phyloP scores from a whole-genome alignment of 2,329 filamentous ascomycete species.

The Phyllosticta citriasiana region DNA sequence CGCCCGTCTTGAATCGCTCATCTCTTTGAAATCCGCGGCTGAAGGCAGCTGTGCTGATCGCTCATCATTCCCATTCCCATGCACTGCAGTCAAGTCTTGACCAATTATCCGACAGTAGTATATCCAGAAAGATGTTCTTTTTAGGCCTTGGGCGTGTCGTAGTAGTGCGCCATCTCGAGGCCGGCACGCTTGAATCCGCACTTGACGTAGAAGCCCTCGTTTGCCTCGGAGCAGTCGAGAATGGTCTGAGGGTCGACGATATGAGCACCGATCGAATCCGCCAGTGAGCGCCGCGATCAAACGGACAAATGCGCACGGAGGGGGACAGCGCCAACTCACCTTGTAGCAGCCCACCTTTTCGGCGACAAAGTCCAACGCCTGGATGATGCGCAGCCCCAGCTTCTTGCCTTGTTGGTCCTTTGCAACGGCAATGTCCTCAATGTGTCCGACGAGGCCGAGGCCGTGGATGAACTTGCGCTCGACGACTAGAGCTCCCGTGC shows the following conservation, averaged over 20 bases:
- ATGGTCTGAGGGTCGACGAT: conserved; percentile 53
- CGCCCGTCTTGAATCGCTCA: not conserved
- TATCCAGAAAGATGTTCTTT: not conserved
- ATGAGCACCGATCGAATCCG: not conserved
- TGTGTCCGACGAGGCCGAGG: conserved; percentile 79
- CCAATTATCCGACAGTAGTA: not conserved
- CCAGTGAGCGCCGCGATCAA: not conserved
- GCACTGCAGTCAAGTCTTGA: not conserved
- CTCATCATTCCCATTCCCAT: not conserved
- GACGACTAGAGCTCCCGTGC: conserved; percentile 79
- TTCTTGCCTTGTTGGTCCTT: conserved; percentile 98
- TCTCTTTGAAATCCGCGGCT: not conserved
- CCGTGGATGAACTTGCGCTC: conserved; percentile 90
- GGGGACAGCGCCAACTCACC: conserved; percentile 30
- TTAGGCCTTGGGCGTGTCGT: conserved; percentile 28
- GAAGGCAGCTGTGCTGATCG: not conserved
- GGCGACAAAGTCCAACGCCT: conserved; percentile 82
- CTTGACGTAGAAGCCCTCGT: conserved; percentile 97
- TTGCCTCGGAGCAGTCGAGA: conserved; percentile 89
- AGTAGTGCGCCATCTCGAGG: conserved; percentile 95
- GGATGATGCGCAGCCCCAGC: conserved; percentile 81
- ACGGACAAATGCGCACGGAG: not conserved
- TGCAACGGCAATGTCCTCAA: conserved; percentile 93
- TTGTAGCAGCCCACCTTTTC: conserved; percentile 90
- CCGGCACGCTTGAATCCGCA: conserved; percentile 90